Conservation (phyloP, 495 filamentous ascomycete species). For the Trichoderma orchidacearum region DNA sequence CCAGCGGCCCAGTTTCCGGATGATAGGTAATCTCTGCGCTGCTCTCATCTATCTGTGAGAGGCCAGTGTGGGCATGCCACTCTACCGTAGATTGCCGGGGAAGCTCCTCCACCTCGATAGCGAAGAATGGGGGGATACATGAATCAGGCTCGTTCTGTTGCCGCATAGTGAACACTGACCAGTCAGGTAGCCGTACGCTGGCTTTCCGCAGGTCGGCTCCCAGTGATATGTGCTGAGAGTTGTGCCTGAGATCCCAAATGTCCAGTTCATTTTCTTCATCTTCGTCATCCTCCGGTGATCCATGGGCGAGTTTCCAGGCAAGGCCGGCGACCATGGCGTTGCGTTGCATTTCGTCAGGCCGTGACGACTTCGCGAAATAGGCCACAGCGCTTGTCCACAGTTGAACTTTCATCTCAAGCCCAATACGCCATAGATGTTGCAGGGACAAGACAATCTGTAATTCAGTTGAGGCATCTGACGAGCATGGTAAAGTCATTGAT, state of each 20-base stretch:
- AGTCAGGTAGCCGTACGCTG: slow-evolving; percentile 17
- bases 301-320: slow-evolving; percentile 24
- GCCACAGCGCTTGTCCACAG: slow-evolving; percentile 65
- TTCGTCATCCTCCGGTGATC: slow-evolving; percentile 5
- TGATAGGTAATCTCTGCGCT: neutral
- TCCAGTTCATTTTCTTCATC: slow-evolving; percentile 41
- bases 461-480: slow-evolving; percentile 7
- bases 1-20: neutral
- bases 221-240: slow-evolving; percentile 23
- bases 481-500: slow-evolving; percentile 50
- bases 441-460: slow-evolving; percentile 42
- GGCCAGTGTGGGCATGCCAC: slow-evolving; percentile 43
- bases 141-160: slow-evolving; percentile 4
- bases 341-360: neutral
- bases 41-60: slow-evolving; percentile 9
- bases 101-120: slow-evolving; percentile 56
- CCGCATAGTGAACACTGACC: slow-evolving; percentile 16
- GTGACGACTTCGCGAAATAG: slow-evolving; percentile 36
- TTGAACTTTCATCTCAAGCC: slow-evolving; percentile 50
- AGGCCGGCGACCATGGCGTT: slow-evolving; percentile 9
- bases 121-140: slow-evolving; percentile 49
- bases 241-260: slow-evolving; percentile 58
- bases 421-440: slow-evolving; percentile 87
- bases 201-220: slow-evolving; percentile 4
- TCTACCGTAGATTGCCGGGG: slow-evolving; percentile 58